Evolutionary conservation across 2,329 filamentous ascomycete genomes (phyloP), one percentile per base, ranked within the genome.

Genomic region (Colletotrichum sp.): DNA sequence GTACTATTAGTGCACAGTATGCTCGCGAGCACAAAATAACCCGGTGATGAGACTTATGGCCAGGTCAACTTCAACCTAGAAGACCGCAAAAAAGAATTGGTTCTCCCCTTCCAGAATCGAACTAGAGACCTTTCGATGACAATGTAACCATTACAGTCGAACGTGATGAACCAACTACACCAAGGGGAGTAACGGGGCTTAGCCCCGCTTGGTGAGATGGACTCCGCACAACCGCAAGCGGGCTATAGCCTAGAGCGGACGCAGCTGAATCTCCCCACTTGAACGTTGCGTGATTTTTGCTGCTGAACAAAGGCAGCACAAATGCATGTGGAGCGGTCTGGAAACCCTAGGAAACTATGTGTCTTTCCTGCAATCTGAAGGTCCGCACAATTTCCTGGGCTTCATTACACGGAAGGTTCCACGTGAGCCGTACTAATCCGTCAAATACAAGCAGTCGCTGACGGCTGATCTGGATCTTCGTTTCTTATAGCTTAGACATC

Each of bases 31-130:
- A 6, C 18, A n/a, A 48, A 12, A 48, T 7, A 12, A n/a, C 5
- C 38, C 3, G 18, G 0, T 48, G 3, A 48, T 12, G 18, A n/a
- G 0, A 12, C 18, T 6, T 2, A 12, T n/a, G 1, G 18, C 3
- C 38, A 21, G 38, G 38, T 3, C 38, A 43, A 48, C 38, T 48
- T 48, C 18, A 6, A n/a, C 18, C 2, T 1, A 3, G 2, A 48
- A 12, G 38, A 48, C 18, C 1, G 38, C 38, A 48, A 48, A 48
- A 43, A 48, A 4, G 3, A 6, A n/a, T 7, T 48, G 38, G 18
- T 48, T 48, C 38, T 48, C 38, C 38, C 38, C 38, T 48, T 48
- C 38, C 38, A 48, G 38, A 48, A 48, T 48, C 38, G 38, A 48
- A 48, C 38, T 48, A 48, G 38, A 48, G 38, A 48, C 38, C 38